Conservation (phyloP, 2,329 filamentous ascomycete genomes). For the Fusarium pseudoanthophilum region DNA sequence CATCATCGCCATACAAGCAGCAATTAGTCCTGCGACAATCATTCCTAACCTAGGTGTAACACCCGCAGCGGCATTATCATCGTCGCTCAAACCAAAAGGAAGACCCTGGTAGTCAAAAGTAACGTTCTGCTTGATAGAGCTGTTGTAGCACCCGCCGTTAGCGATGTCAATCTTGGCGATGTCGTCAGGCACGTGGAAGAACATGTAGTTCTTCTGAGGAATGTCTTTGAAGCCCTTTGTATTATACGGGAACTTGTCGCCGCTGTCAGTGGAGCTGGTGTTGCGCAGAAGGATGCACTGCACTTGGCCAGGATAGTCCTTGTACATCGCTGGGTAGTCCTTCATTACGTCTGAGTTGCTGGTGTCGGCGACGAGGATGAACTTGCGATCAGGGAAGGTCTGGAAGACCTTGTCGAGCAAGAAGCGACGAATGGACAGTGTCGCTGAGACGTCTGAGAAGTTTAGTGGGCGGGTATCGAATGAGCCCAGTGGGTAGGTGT, state of each 20-base stretch:
- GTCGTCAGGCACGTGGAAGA: conserved; percentile 79
- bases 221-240: conserved; percentile 76
- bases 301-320: conserved; percentile 75
- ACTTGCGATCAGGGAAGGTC: conserved; percentile 79
- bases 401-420: conserved; percentile 78
- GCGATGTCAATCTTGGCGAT: conserved; percentile 72
- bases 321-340: conserved; percentile 69
- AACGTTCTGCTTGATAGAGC: conserved; percentile 73
- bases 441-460: conserved; percentile 79
- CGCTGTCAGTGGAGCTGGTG: conserved; percentile 73
- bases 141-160: conserved; percentile 75
- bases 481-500: conserved; percentile 78
- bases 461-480: conserved; percentile 84
- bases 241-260: conserved; percentile 79
- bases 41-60: conserved; percentile 35
- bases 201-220: conserved; percentile 78
- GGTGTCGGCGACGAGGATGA: conserved; percentile 80
- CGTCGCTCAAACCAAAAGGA: conserved; percentile 57
- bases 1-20: conserved; percentile 37
- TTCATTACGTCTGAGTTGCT: conserved; percentile 81
- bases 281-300: conserved; percentile 83
- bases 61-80: conserved; percentile 46
- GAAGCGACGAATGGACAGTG: conserved; percentile 75
- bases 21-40: conserved; percentile 32
- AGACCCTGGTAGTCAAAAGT: conserved; percentile 75